Evolutionary conservation across 345 rosid species (phyloP).

Genomic region (Ceriops decandra): DNA sequence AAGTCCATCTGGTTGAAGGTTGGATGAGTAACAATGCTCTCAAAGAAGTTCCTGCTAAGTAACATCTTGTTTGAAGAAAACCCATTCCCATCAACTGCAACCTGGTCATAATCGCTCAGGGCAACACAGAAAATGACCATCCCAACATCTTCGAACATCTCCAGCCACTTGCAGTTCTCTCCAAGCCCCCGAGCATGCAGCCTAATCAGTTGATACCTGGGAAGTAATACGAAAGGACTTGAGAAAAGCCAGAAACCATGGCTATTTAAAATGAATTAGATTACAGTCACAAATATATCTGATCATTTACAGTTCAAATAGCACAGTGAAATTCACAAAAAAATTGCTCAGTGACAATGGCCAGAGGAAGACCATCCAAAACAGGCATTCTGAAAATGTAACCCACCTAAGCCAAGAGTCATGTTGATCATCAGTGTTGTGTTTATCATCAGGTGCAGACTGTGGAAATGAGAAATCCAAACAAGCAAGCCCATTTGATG

Average conservation of each 20-base stretch:
- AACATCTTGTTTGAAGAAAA: conserved; percentile 65
- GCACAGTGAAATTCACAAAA: too few relatives aligned
- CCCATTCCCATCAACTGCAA: conserved; percentile 48
- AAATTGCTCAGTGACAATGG: neutral
- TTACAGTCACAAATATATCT: neutral
- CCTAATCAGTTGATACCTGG: conserved; percentile 91
- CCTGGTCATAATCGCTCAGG: conserved; percentile 78
- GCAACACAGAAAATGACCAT: conserved; percentile 80
- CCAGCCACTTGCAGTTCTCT: conserved; percentile 94
- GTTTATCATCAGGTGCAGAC: conserved; percentile 50
- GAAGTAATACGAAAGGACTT: conserved; percentile 4
- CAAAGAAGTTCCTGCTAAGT: conserved; percentile 64
- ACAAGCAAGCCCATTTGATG: conserved; percentile 91
- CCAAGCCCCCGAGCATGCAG: conserved; percentile 81
- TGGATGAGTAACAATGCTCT: conserved; percentile 79
- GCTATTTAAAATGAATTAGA: neutral
- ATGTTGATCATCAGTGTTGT: conserved; percentile 56
- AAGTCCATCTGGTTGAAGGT: conserved; percentile 86
- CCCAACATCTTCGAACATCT: conserved; percentile 97
- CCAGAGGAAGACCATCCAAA: neutral
- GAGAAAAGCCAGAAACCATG: neutral
- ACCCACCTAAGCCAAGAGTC: conserved; percentile 73
- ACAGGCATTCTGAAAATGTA: too few relatives aligned
- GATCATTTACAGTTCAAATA: too few relatives aligned
- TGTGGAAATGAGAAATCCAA: conserved; percentile 83